A percentile compares a stretch with the other conserved stretches of the same genome.
phyloP scores from a whole-genome alignment of 1,284 basidiomycete genomes.

The Fomitopsis palustris region DNA sequence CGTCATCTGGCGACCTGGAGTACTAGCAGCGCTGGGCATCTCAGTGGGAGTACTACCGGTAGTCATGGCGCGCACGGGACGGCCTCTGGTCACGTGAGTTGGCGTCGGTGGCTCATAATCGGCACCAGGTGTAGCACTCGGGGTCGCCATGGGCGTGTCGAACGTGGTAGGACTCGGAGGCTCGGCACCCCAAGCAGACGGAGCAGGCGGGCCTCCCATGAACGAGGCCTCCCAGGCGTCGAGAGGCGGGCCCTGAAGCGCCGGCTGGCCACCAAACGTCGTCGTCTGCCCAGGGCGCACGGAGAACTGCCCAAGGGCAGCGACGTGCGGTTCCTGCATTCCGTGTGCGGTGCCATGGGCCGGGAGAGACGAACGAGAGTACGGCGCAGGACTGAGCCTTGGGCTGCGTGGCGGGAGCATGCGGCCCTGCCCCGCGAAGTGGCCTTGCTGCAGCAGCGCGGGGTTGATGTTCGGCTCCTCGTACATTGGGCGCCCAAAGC shows the following conservation, averaged over 20 bases:
- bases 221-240: background rate
- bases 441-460: background rate
- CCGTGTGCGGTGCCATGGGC: background rate
- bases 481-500: background rate
- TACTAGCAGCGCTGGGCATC: background rate
- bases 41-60: no score
- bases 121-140: background rate
- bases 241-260: background rate
- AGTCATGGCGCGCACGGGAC: background rate
- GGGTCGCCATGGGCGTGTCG: background rate
- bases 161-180: background rate
- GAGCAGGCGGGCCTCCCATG: background rate
- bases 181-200: background rate
- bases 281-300: background rate
- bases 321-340: background rate
- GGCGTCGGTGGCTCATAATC: background rate
- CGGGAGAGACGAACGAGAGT: background rate
- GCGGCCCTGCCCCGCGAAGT: background rate
- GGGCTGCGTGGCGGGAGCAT: background rate
- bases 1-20: background rate
- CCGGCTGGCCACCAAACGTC: background rate
- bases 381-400: background rate
- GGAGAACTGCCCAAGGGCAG: background rate
- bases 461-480: background rate
- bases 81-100: background rate